A percentile compares a stretch with the other conserved stretches of the same genome.
These are phyloP conservation scores for Grigorovia humatica DNA, from an alignment of 805 yeast genomes.

Conservation along the genomic window DNA sequence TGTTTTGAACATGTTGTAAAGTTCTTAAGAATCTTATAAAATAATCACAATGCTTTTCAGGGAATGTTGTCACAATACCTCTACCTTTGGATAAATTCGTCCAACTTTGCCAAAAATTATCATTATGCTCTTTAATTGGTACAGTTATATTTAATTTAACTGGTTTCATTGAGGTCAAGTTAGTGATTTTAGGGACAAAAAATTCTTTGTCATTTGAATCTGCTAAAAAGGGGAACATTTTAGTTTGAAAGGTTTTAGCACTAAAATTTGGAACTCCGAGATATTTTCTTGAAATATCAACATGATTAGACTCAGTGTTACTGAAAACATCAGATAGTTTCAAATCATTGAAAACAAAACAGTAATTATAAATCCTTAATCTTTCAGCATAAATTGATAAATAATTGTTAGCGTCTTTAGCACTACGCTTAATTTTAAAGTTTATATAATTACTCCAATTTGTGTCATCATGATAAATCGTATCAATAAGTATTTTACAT, in stretches of 20 bases:
- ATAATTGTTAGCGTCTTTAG: not conserved
- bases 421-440: not conserved
- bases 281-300: not conserved
- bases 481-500: not conserved
- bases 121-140: slow-evolving; percentile 6
- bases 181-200: not conserved
- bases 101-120: slow-evolving; percentile 21
- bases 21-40: slow-evolving; percentile 17
- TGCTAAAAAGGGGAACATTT: slow-evolving; percentile 6
- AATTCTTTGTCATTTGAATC: not conserved
- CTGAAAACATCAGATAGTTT: not conserved
- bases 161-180: not conserved
- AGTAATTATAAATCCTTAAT: slow-evolving; percentile 21
- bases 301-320: not conserved
- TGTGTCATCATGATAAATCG: not conserved
- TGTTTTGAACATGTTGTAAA: slow-evolving; percentile 15
- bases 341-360: slow-evolving; percentile 14
- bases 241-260: slow-evolving; percentile 4
- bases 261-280: not conserved
- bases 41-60: slow-evolving; percentile 9
- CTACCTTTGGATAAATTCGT: slow-evolving; percentile 12
- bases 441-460: not conserved
- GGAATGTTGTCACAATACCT: slow-evolving; percentile 23
- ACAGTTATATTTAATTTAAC: not conserved
- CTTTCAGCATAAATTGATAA: slow-evolving; percentile 11